Evolutionary conservation across 2,329 filamentous ascomycete genomes (phyloP).

Genomic region (Ophiocordyceps australis): DNA sequence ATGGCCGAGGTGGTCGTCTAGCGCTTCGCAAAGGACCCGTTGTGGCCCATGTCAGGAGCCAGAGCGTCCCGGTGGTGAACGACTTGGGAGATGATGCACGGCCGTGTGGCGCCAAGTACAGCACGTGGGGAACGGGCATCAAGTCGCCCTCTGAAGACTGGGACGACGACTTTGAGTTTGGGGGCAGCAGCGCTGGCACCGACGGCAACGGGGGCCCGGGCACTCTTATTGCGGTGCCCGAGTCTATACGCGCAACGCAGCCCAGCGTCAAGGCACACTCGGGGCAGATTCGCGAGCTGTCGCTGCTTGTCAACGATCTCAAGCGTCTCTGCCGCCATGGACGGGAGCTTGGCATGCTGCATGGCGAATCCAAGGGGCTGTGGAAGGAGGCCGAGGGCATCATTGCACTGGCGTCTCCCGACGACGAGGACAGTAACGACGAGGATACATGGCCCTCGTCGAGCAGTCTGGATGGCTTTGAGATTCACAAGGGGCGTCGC

Average conservation of each 20-base stretch:
- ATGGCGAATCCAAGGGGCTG: constrained; percentile 38
- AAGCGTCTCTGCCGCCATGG: constrained; percentile 60
- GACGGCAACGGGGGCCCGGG: not conserved
- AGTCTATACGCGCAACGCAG: constrained; percentile 65
- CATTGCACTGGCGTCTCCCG: constrained; percentile 63
- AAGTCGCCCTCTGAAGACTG: constrained; percentile 74
- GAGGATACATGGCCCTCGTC: constrained; percentile 18
- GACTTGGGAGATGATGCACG: constrained; percentile 39
- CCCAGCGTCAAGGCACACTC: constrained; percentile 70
- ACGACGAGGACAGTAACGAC: constrained; percentile 30
- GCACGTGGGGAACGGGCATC: constrained; percentile 65
- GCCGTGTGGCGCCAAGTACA: constrained; percentile 48
- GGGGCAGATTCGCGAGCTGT: constrained; percentile 67
- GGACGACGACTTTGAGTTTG: constrained; percentile 80
- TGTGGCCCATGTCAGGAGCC: constrained; percentile 56
- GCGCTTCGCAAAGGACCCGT: constrained; percentile 49
- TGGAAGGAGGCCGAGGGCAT: constrained; percentile 79
- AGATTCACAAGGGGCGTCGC: too few species aligned
- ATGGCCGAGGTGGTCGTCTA: constrained; percentile 51
- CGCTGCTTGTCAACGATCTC: constrained; percentile 63
- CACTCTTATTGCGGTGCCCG: constrained; percentile 32
- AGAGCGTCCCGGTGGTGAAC: constrained; percentile 59
- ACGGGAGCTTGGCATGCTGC: constrained; percentile 44
- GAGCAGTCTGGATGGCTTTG: constrained; percentile 18
- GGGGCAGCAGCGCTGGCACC: constrained; percentile 26